These are phyloP conservation scores for Solanum corneliomulleri DNA, from an alignment of 257 asterid species.

Conservation along the genomic window DNA sequence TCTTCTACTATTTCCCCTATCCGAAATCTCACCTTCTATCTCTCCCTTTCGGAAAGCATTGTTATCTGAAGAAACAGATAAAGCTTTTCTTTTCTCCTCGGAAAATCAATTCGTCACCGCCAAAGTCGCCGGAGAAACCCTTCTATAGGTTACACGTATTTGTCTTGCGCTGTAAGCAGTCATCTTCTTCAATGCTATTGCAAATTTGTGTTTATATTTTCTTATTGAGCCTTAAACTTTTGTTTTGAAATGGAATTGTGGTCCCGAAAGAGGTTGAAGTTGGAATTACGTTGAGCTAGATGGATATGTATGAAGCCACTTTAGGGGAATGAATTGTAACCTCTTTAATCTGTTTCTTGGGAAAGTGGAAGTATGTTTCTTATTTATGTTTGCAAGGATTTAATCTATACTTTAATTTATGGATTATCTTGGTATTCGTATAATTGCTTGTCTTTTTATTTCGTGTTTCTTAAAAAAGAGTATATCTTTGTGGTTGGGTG, in stretches of 20 bases:
- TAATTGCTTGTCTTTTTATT: not conserved
- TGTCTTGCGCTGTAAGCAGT: not conserved
- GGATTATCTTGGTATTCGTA: not conserved
- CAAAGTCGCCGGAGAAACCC: not conserved
- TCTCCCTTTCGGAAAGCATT: constrained; percentile 8
- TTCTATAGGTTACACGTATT: not conserved
- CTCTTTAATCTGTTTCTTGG: not conserved
- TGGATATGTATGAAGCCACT: not conserved
- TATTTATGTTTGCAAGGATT: not conserved
- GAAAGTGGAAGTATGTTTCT: not conserved
- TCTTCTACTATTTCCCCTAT: constrained; percentile 5
- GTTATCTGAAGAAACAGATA: constrained; percentile 8
- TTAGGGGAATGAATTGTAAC: not conserved
- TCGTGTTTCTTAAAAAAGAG: not conserved
- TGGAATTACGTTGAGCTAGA: not conserved
- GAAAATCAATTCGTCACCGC: not conserved
- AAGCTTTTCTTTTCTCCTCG: not conserved
- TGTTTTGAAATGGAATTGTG: not conserved
- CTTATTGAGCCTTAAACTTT: not conserved
- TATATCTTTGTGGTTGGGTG: not conserved
- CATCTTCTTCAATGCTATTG: not conserved
- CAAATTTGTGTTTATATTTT: not conserved
- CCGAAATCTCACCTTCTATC: constrained; percentile 14
- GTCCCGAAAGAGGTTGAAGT: not conserved
- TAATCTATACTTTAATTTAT: not conserved